Base-by-base conservation (phyloP, 2,329 filamentous ascomycete genomes). In the Lachnellula willkommii region DNA sequence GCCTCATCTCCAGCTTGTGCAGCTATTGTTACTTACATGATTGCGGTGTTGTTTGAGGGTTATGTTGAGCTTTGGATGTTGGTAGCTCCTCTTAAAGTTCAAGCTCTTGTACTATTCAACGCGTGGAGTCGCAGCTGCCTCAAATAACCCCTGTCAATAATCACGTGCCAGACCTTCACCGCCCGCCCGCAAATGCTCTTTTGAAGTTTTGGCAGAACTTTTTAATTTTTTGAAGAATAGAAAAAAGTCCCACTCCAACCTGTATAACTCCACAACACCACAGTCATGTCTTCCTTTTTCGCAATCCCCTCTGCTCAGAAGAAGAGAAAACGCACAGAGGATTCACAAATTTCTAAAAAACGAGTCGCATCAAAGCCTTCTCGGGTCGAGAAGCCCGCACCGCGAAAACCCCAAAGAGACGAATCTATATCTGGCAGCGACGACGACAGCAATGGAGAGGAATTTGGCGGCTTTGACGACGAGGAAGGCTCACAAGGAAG, bases 261-360 rank as follows among this genome's bases (percentile, higher is more conserved):
- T 46, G 37, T 49, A 50, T 28, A 35, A n/a, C n/a, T 14, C n/a
- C 5, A 15, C 24, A 42, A 39, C 24, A 36, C 47, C 37, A 47
- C 48, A 48, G 61, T 28, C 26, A 95, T 95, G 92, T 95, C 93
- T 68, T 96, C 92, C 40, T 99, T 97, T 75, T 99, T 99, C 75
- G 96, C 92, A 51, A 78, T 87, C 40, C 91, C 94, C 5, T 88
- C 88, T 42, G 87, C 88, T 50, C 88, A 93, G 69, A 90, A 89
- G 76, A 97, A 97, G 80, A 81, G 94, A 66, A 97, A 97, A 79
- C 82, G 92, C 59, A 68, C 77, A 6, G 72, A 76, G 55, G 78
- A 79, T 26, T 69, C 75, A 15, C 79, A 83, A 50, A 72, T 72
- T 5, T 79, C 83, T 2, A 84, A 84, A 71, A 87, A 85, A 68